Conservation (phyloP, 106 monocot species). For the Dioscorea dumetorum region DNA sequence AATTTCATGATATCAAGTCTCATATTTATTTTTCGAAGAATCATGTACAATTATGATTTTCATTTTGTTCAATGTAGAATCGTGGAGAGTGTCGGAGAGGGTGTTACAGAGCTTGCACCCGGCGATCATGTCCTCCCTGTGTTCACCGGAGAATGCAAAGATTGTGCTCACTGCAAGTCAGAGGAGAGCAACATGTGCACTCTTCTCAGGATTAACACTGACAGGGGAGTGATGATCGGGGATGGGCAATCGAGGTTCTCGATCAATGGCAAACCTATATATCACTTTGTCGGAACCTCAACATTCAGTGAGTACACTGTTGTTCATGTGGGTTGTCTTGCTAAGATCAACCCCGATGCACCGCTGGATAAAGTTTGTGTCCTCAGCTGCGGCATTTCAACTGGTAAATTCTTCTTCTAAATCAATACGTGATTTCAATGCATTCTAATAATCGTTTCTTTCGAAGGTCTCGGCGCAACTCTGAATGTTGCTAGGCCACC, state of each 20-base stretch:
- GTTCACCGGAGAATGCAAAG: conserved; percentile 11
- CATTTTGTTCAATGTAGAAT: neutral
- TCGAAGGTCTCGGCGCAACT: conserved; percentile 20
- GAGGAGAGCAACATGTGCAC: conserved; percentile 9
- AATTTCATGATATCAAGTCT: too few relatives aligned
- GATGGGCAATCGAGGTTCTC: conserved; percentile 9
- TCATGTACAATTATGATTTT: too few relatives aligned
- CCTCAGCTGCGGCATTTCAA: conserved; percentile 8
- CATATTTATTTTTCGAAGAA: too few relatives aligned
- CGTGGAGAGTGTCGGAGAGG: conserved; percentile 11
- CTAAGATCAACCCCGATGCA: conserved; percentile 2
- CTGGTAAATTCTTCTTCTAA: neutral
- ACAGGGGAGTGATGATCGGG: conserved; percentile 4
- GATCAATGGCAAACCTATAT: conserved; percentile 9
- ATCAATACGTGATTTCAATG: neutral
- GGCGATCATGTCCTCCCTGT: conserved; percentile 7
- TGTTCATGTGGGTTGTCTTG: conserved; percentile 7
- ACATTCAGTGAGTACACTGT: conserved; percentile 11
- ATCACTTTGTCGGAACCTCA: conserved; percentile 8
- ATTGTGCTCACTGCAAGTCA: conserved; percentile 5
- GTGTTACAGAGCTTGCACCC: neutral
- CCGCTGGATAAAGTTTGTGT: conserved; percentile 11
- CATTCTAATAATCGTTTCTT: neutral
- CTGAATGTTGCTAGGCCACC: conserved; percentile 28
- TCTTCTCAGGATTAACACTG: conserved; percentile 6